These are phyloP conservation scores for Handroanthus guayacan DNA, from an alignment of 257 asterid species.

Conservation along the genomic window DNA sequence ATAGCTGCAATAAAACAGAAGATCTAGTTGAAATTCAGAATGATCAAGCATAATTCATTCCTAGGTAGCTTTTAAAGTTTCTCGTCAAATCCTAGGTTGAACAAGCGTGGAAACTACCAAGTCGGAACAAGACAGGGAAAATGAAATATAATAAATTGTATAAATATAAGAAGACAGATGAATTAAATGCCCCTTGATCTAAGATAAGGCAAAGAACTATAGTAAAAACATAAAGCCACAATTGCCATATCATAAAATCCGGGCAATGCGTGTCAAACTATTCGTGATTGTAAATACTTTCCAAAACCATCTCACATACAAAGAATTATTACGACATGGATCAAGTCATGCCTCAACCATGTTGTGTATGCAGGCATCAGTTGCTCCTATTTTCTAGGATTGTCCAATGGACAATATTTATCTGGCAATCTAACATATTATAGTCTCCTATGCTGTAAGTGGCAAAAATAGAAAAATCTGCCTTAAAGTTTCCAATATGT, in stretches of 20 bases:
- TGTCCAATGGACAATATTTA: conserved; percentile 23
- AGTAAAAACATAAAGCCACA: too few species aligned
- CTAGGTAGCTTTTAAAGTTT: too few species aligned
- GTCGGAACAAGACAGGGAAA: too few species aligned
- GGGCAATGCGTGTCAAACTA: conserved; percentile 1
- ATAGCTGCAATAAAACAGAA: too few species aligned
- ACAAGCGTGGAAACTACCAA: too few species aligned
- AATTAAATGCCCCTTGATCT: too few species aligned
- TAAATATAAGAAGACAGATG: conserved; percentile 3
- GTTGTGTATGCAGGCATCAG: conserved; percentile 23
- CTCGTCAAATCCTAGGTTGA: too few species aligned
- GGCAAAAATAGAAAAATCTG: conserved; percentile 27
- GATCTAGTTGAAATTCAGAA: too few species aligned
- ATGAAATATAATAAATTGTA: neutral
- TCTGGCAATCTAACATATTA: conserved; percentile 34
- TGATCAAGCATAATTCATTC: too few species aligned
- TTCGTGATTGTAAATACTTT: conserved; percentile 19
- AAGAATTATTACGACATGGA: conserved; percentile 24
- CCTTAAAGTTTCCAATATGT: conserved; percentile 6
- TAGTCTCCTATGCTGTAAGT: conserved; percentile 28
- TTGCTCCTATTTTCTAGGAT: conserved; percentile 23
- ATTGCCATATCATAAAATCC: conserved; percentile 4
- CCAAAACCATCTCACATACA: conserved; percentile 37
- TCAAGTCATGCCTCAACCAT: conserved; percentile 22
- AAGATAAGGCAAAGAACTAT: too few species aligned